phyloP scores from a whole-genome alignment of 495 filamentous ascomycete genomes.

The Xylaria sp. region DNA sequence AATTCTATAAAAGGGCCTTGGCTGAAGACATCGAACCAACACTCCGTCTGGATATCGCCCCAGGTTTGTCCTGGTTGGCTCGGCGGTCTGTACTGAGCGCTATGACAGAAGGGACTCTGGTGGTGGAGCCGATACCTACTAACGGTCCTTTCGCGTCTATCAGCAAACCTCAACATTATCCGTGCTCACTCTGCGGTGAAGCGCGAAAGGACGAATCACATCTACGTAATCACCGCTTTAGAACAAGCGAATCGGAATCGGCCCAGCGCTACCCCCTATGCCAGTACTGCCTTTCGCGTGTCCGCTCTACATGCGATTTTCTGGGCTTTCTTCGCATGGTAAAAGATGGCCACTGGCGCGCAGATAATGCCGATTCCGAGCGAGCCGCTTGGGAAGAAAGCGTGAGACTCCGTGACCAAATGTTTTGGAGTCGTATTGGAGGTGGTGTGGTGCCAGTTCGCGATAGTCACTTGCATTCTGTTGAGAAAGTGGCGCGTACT shows the following conservation, averaged over 20 bases:
- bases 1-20: conserved; percentile 89
- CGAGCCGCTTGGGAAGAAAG: conserved; percentile 93
- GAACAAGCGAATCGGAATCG: conserved; percentile 81
- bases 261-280: conserved; percentile 91
- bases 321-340: conserved; percentile 88
- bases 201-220: conserved; percentile 70
- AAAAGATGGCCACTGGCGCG: conserved; percentile 86
- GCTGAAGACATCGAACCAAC: conserved; percentile 95
- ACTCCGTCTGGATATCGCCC: conserved; percentile 83
- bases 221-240: conserved; percentile 84
- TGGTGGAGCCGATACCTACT: conserved; percentile 84
- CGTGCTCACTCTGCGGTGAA: conserved; percentile 92
- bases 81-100: conserved; percentile 80
- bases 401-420: conserved; percentile 83
- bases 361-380: conserved; percentile 77
- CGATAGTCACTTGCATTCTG: conserved; percentile 32
- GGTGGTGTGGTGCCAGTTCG: conserved; percentile 83
- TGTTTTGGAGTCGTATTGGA: conserved; percentile 95
- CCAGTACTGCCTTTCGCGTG: conserved; percentile 80
- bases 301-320: conserved; percentile 90
- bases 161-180: conserved; percentile 65
- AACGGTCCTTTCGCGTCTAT: conserved; percentile 53
- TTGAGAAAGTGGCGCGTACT: conserved; percentile 31
- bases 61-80: conserved; percentile 91
- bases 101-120: conserved; percentile 83